Evolutionary conservation across 73 alveolate species (phyloP).

Genomic region (Paramecium sexaurelia): DNA sequence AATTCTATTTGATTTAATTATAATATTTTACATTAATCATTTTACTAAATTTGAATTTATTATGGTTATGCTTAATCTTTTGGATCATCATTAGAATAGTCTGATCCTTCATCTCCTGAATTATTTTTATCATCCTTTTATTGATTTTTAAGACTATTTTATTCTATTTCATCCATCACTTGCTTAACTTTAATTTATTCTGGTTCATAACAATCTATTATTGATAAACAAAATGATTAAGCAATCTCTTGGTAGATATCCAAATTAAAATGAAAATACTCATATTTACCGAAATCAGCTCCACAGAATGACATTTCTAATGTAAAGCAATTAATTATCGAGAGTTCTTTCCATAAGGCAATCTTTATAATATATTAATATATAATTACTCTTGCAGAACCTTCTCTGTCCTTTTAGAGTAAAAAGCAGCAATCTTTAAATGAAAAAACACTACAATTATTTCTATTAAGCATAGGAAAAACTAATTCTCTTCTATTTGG

Average conservation of each 20-base stretch:
- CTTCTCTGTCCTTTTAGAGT: slow-evolving; percentile 91
- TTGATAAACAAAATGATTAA: slow-evolving; percentile 90
- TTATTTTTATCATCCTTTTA: slow-evolving; percentile 65
- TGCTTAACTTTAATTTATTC: slow-evolving; percentile 88
- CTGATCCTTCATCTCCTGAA: slow-evolving; percentile 69
- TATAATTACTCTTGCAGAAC: slow-evolving; percentile 89
- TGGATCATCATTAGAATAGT: slow-evolving; percentile 70
- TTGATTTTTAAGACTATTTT: slow-evolving; percentile 53
- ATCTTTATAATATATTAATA: slow-evolving; percentile 1
- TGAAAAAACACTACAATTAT: slow-evolving; percentile 85
- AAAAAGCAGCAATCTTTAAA: slow-evolving; percentile 93
- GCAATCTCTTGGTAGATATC: slow-evolving; percentile 90
- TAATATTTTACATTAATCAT: neutral
- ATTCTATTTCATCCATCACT: slow-evolving; percentile 84
- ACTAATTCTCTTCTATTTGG: slow-evolving; percentile 86
- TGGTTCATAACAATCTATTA: slow-evolving; percentile 95
- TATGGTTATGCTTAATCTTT: slow-evolving; percentile 24
- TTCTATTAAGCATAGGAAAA: slow-evolving; percentile 90
- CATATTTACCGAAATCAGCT: slow-evolving; percentile 92
- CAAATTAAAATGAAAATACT: slow-evolving; percentile 94
- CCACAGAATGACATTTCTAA: slow-evolving; percentile 97
- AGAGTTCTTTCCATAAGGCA: slow-evolving; percentile 91
- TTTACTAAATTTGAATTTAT: neutral
- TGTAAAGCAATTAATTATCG: slow-evolving; percentile 88
- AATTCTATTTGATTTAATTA: neutral